These are phyloP conservation scores for Volutella citrinella DNA, from an alignment of 2,329 filamentous ascomycete genomes.

Conservation along the genomic window DNA sequence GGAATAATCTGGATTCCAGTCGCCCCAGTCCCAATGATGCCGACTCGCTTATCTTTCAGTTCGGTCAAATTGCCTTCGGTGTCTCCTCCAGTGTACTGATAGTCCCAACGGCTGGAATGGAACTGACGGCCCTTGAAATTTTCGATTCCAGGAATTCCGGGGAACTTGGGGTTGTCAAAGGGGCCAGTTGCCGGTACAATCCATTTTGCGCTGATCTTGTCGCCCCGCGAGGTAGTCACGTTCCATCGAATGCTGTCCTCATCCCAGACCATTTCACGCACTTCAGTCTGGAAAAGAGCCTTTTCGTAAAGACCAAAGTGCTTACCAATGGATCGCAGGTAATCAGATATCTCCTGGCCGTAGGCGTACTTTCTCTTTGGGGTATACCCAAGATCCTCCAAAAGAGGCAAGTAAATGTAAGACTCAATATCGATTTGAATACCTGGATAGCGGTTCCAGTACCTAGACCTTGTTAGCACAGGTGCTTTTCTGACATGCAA, in stretches of 20 bases:
- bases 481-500: not conserved
- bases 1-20: conserved; percentile 2
- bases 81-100: conserved; percentile 2
- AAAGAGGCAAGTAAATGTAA: conserved; percentile 8
- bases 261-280: conserved; percentile 1
- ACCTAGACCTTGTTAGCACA: conserved; percentile 5
- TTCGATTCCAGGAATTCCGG: conserved; percentile 2
- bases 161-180: conserved; percentile 1
- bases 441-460: conserved; percentile 10
- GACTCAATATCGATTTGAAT: conserved; percentile 8
- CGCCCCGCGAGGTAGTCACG: not conserved
- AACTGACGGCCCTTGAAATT: conserved; percentile 2
- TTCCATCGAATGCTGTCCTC: conserved; percentile 1
- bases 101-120: conserved; percentile 5
- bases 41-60: conserved; percentile 2
- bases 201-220: conserved; percentile 2
- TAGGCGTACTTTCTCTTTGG: conserved; percentile 1
- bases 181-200: conserved; percentile 2
- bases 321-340: conserved; percentile 1
- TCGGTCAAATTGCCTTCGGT: conserved; percentile 1
- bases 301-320: conserved; percentile 2
- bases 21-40: too few relatives aligned
- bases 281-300: conserved; percentile 4
- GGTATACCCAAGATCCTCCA: conserved; percentile 4
- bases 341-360: conserved; percentile 2